Evolutionary conservation across 169 alveolate genomes (phyloP).

Genomic region (Prorocentrum cordatum): DNA sequence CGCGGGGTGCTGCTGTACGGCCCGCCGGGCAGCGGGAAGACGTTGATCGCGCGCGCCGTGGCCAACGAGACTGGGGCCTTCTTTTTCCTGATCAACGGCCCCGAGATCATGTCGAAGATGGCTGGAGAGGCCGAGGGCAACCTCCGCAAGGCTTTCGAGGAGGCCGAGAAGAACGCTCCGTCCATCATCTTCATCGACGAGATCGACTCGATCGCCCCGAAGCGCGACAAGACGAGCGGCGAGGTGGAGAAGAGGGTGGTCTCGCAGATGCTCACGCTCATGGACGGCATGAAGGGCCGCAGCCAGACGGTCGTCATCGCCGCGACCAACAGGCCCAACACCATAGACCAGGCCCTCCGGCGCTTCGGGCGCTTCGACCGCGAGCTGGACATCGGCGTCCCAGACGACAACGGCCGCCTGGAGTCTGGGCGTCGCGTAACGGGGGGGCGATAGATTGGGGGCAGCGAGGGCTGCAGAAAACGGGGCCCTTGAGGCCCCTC

Average conservation of each 20-base stretch:
- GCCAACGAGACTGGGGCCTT: conserved; percentile 90
- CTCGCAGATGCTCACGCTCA: conserved; percentile 95
- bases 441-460: too few species aligned
- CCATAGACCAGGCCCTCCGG: conserved; percentile 98
- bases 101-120: conserved; percentile 94
- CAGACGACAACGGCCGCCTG: conserved; percentile 98
- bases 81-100: conserved; percentile 79
- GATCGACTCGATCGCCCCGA: conserved; percentile 99
- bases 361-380: conserved; percentile 95
- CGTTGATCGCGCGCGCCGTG: conserved; percentile 99
- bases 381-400: conserved; percentile 99
- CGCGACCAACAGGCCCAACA: conserved; percentile 97
- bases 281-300: conserved; percentile 99
- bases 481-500: too few species aligned
- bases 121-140: conserved; percentile 99
- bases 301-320: conserved; percentile 98
- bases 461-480: too few species aligned
- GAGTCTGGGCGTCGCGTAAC: conserved; percentile 93
- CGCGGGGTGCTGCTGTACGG: conserved; percentile 99
- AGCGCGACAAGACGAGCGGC: conserved; percentile 98
- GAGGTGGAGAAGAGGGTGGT: conserved; percentile 99
- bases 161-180: conserved; percentile 98
- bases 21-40: conserved; percentile 99
- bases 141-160: conserved; percentile 93
- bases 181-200: conserved; percentile 99